Percentiles rank a stretch among this genome's conserved stretches.
These are phyloP conservation scores for Russula lepida DNA, from an alignment of 768 basidiomycete species.

Conservation along the genomic window DNA sequence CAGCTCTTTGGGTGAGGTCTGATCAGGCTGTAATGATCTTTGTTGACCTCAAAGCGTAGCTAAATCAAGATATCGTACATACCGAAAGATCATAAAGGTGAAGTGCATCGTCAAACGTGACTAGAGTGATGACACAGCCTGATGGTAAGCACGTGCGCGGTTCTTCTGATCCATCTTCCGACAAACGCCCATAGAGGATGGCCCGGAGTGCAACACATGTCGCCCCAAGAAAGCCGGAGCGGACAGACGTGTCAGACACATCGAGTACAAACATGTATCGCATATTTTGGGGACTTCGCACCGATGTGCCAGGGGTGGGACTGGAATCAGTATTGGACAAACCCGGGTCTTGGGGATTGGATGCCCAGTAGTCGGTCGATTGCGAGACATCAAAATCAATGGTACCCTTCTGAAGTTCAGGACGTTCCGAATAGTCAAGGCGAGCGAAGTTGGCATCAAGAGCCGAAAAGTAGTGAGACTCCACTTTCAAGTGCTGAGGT, in stretches of 20 bases:
- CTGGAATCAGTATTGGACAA: constrained; percentile 47
- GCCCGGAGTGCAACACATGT: constrained; percentile 56
- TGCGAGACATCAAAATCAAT: constrained; percentile 76
- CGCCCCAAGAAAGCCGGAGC: constrained; percentile 59
- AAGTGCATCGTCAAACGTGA: constrained; percentile 73
- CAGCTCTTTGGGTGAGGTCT: constrained; percentile 40
- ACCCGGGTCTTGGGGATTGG: constrained; percentile 47
- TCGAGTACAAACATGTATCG: constrained; percentile 84
- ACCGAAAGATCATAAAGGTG: constrained; percentile 90
- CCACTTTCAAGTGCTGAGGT: constrained; percentile 39
- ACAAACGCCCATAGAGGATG: constrained; percentile 52
- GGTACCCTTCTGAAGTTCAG: constrained; percentile 85
- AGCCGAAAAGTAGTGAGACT: constrained; percentile 74
- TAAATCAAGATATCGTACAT: constrained; percentile 29
- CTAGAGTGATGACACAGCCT: constrained; percentile 56
- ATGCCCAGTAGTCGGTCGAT: constrained; percentile 73
- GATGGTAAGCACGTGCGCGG: constrained; percentile 43
- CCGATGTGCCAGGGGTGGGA: constrained; percentile 35
- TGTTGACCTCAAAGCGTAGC: background rate
- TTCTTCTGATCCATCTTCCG: constrained; percentile 33
- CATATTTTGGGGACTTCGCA: constrained; percentile 54
- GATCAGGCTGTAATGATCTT: constrained; percentile 26
- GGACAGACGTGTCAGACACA: constrained; percentile 58
- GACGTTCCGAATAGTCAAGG: constrained; percentile 71
- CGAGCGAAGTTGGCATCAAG: constrained; percentile 71